Percentiles rank a stretch among this genome's conserved stretches.
These are phyloP conservation scores for Yamadazyma kanchanaburiensis DNA, from an alignment of 1,139 yeast genomes.

Conservation along the genomic window DNA sequence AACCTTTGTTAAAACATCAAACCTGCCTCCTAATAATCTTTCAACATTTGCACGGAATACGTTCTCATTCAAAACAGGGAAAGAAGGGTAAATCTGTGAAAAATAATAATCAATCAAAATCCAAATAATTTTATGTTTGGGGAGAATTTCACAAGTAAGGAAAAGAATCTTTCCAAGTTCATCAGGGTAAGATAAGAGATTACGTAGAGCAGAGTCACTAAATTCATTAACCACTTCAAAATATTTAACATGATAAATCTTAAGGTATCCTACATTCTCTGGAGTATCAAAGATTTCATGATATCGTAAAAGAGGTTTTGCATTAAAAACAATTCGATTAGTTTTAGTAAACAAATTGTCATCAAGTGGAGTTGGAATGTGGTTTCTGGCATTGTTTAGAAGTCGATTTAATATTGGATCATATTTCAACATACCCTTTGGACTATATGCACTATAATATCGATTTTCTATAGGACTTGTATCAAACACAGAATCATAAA, in stretches of 20 bases:
- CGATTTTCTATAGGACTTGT: neutral
- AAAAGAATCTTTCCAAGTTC: too few relatives aligned
- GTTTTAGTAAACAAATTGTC: too few relatives aligned
- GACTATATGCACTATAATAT: conserved; percentile 1
- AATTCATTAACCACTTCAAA: too few relatives aligned
- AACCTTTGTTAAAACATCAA: conserved; percentile 9
- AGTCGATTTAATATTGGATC: conserved; percentile 19
- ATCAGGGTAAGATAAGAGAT: too few relatives aligned
- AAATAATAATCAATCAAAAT: conserved; percentile 25
- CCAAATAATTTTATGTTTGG: conserved; percentile 27
- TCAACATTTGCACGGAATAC: conserved; percentile 17
- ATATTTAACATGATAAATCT: too few relatives aligned
- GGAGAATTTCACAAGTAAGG: conserved; percentile 18
- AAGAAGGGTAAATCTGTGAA: conserved; percentile 23
- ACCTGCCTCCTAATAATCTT: conserved; percentile 26
- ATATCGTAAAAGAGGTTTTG: too few relatives aligned
- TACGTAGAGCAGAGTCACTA: too few relatives aligned
- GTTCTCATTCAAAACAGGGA: conserved; percentile 30
- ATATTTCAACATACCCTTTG: conserved; percentile 18
- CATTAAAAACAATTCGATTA: too few relatives aligned
- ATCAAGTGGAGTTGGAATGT: too few relatives aligned
- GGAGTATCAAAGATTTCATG: too few relatives aligned
- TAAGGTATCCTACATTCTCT: too few relatives aligned
- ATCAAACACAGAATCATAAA: conserved; percentile 1
- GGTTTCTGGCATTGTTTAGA: neutral